Percentiles rank a stretch among this genome's conserved stretches.
Conservation (phyloP, 2,329 filamentous ascomycete species). For the Dothistroma septosporum region DNA sequence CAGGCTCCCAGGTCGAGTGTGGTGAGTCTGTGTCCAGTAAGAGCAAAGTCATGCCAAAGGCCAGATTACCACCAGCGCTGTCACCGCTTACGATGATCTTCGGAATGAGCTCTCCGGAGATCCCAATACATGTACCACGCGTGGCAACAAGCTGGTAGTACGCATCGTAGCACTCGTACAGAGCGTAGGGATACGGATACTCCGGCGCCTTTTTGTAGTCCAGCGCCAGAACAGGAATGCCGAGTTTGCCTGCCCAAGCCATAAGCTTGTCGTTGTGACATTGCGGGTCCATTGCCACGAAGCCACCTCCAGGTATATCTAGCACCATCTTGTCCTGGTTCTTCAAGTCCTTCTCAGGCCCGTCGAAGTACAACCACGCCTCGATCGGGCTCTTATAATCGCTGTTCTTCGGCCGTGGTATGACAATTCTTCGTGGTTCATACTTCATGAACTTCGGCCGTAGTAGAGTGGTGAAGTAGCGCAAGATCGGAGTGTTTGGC, state of each 20-base stretch:
- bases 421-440: conserved; percentile 75
- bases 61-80: conserved; percentile 77
- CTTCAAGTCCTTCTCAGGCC: conserved; percentile 71
- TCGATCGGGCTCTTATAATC: conserved; percentile 78
- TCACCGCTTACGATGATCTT: conserved; percentile 72
- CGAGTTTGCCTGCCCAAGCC: conserved; percentile 84
- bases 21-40: conserved; percentile 63
- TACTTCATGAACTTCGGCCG: conserved; percentile 77
- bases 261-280: conserved; percentile 92
- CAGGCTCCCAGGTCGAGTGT: conserved; percentile 32
- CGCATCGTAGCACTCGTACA: conserved; percentile 84
- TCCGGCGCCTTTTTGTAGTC: conserved; percentile 89
- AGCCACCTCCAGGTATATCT: conserved; percentile 90
- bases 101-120: conserved; percentile 63
- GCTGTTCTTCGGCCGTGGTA: conserved; percentile 73
- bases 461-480: conserved; percentile 65
- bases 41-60: conserved; percentile 80
- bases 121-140: conserved; percentile 69
- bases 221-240: conserved; percentile 81
- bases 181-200: conserved; percentile 75
- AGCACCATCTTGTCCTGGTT: conserved; percentile 74
- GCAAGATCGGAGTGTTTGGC: conserved; percentile 78
- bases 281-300: conserved; percentile 94
- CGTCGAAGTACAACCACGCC: conserved; percentile 93
- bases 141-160: conserved; percentile 71